Conservation (phyloP, 352 stramenopile species). For the Globisporangium megalacanthum region DNA sequence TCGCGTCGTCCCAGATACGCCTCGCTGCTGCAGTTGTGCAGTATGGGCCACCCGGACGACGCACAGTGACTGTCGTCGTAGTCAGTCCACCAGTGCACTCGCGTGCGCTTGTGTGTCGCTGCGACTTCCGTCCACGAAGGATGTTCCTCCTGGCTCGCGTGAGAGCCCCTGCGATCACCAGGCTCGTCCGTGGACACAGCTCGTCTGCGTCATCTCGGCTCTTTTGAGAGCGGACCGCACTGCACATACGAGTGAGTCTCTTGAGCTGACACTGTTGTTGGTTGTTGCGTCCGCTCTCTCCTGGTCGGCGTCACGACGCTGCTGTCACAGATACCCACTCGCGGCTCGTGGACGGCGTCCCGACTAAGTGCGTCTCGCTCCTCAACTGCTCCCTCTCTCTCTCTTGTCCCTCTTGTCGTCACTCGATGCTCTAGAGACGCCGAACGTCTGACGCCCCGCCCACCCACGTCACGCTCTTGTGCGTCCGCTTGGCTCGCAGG, state of each 20-base stretch:
- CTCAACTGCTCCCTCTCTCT: background rate
- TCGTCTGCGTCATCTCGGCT: background rate
- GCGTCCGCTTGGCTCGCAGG: conserved; percentile 10
- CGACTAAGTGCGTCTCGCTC: conserved; percentile 37
- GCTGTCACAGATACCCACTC: conserved; percentile 28
- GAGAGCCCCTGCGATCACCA: conserved; percentile 11
- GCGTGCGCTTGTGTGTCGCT: background rate
- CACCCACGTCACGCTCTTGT: conserved; percentile 3
- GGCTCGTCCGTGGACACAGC: conserved; percentile 17
- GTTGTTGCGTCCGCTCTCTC: conserved; percentile 8
- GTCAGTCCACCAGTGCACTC: background rate
- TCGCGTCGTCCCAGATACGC: conserved; percentile 60
- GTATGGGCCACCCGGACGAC: conserved; percentile 44
- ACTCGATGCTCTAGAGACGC: no score
- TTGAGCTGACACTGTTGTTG: conserved; percentile 2
- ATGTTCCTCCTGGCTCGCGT: conserved; percentile 24
- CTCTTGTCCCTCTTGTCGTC: background rate
- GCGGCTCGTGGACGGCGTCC: conserved; percentile 37
- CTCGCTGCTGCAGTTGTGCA: conserved; percentile 24
- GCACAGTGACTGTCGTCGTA: conserved; percentile 25
- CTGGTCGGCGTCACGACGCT: conserved; percentile 38
- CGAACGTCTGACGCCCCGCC: background rate
- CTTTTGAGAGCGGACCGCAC: background rate
- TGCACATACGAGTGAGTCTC: background rate
- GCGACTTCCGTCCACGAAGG: conserved; percentile 1